These are phyloP conservation scores for Aspergillus viridinutans DNA, from an alignment of 2,329 filamentous ascomycete genomes.

Conservation along the genomic window DNA sequence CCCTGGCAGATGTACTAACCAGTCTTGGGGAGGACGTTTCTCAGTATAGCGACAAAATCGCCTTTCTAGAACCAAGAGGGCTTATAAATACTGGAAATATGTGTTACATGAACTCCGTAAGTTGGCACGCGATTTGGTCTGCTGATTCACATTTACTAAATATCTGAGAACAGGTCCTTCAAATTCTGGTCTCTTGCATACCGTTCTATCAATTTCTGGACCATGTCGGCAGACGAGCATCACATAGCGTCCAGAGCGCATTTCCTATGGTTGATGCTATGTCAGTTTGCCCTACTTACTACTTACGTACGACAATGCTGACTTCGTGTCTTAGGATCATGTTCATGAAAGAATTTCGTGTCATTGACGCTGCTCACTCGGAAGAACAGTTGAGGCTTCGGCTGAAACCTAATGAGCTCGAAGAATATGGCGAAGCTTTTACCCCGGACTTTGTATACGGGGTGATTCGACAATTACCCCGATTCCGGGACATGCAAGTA, in stretches of 20 bases:
- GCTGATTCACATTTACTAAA: conserved; percentile 30
- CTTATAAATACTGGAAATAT: conserved; percentile 97
- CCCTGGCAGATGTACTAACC: conserved; percentile 71
- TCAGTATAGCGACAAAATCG: conserved; percentile 57
- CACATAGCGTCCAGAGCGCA: conserved; percentile 90
- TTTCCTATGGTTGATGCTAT: conserved; percentile 92
- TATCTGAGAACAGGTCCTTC: conserved; percentile 64
- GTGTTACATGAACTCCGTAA: conserved; percentile 99
- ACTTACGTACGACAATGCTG: not conserved
- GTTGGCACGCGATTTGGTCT: conserved; percentile 32
- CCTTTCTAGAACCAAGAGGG: conserved; percentile 87
- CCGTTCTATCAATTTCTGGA: conserved; percentile 95
- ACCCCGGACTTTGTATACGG: conserved; percentile 95
- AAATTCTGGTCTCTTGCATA: conserved; percentile 88
- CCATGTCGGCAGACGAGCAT: conserved; percentile 75
- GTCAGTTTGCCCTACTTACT: conserved; percentile 49
- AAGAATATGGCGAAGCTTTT: conserved; percentile 86
- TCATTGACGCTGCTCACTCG: conserved; percentile 73
- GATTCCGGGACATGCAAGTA: conserved; percentile 89
- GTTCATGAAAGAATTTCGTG: conserved; percentile 88
- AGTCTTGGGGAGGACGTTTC: conserved; percentile 65
- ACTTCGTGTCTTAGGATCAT: conserved; percentile 63
- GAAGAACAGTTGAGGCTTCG: conserved; percentile 68
- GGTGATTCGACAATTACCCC: conserved; percentile 77
- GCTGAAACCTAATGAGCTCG: conserved; percentile 77